Percentiles rank a stretch among this genome's conserved stretches.
Evolutionary conservation across 169 alveolate genomes (phyloP).

Genomic region (Plasmodium berghei): DNA sequence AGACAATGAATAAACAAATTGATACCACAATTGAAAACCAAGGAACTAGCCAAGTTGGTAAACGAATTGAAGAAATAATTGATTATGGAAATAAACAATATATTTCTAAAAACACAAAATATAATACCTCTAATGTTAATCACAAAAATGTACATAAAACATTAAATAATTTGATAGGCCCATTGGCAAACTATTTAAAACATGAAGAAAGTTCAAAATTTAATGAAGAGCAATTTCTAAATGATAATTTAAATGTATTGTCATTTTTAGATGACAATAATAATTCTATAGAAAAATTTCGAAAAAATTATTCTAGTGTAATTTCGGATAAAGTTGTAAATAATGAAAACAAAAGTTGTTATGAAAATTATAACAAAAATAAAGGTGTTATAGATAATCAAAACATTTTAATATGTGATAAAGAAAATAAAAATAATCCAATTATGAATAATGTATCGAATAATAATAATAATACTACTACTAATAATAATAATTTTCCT

Average conservation of each 20-base stretch:
- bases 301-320: conserved; percentile 6
- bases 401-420: background rate
- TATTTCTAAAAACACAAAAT: background rate
- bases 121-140: background rate
- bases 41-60: background rate
- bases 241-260: conserved; percentile 40
- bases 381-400: conserved; percentile 2
- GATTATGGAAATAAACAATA: too few relatives aligned
- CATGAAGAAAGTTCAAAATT: conserved; percentile 30
- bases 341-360: background rate
- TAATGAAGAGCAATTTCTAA: conserved; percentile 57
- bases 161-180: background rate
- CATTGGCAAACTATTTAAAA: conserved; percentile 14
- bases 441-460: too few relatives aligned
- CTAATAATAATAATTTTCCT: too few relatives aligned
- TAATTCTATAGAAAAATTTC: conserved; percentile 26
- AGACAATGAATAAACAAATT: too few relatives aligned
- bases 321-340: background rate
- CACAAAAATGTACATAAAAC: conserved; percentile 1
- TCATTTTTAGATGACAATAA: conserved; percentile 35
- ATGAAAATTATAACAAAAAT: background rate
- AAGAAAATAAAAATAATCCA: too few relatives aligned
- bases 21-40: background rate
- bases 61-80: too few relatives aligned
- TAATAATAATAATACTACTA: too few relatives aligned